Conservation (phyloP, 1,284 basidiomycete species). For the Ustilago cynodontis region DNA sequence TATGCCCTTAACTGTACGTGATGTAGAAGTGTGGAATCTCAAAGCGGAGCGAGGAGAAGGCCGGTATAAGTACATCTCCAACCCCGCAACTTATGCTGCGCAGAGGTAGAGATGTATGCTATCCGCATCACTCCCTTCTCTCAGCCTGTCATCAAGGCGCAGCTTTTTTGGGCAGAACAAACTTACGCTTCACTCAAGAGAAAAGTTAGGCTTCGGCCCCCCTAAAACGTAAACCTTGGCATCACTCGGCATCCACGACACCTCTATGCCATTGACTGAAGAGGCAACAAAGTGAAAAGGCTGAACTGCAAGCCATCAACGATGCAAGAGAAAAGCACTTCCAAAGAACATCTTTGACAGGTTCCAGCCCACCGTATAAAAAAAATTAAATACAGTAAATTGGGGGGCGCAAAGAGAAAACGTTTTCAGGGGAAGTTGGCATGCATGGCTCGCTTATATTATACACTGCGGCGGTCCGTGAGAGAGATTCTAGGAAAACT, state of each 20-base stretch:
- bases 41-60: not conserved
- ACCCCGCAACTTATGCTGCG: not conserved
- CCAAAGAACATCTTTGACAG: slow-evolving; percentile 21
- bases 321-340: slow-evolving; percentile 13
- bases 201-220: too few species aligned
- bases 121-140: not conserved
- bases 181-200: not conserved
- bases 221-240: not conserved
- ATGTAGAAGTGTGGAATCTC: not conserved
- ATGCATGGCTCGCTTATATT: not conserved
- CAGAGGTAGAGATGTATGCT: not conserved
- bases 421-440: slow-evolving; percentile 29
- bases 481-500: too few species aligned
- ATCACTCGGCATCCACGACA: not conserved
- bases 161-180: not conserved
- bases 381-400: not conserved
- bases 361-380: not conserved
- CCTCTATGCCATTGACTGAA: too few species aligned
- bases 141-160: too few species aligned
- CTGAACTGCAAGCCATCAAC: not conserved
- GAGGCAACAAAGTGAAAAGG: not conserved
- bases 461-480: too few species aligned
- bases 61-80: not conserved
- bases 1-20: not conserved
- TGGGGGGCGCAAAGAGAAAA: slow-evolving; percentile 4